Percentiles rank a stretch among this genome's conserved stretches.
phyloP scores from a whole-genome alignment of 306 rosid genomes.

The Begonia fuchsioides region DNA sequence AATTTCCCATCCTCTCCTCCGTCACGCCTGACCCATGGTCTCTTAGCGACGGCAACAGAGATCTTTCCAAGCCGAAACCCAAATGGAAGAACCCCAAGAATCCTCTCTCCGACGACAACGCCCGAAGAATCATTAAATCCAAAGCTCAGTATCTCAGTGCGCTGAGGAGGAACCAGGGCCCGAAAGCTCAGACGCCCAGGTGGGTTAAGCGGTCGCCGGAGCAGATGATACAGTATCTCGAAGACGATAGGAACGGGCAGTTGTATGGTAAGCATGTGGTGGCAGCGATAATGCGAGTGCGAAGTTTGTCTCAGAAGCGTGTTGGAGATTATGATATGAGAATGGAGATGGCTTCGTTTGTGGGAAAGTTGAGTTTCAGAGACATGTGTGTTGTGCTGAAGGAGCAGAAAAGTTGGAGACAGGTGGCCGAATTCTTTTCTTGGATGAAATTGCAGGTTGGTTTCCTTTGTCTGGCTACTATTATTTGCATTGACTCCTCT shows the following conservation, averaged over 20 bases:
- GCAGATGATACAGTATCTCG: conserved; percentile 74
- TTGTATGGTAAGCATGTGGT: conserved; percentile 73
- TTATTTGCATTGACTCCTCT: neutral
- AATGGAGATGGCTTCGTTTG: conserved; percentile 60
- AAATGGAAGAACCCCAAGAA: conserved; percentile 32
- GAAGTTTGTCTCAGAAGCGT: conserved; percentile 34
- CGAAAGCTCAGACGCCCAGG: conserved; percentile 64
- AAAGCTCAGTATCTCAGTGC: too few species aligned
- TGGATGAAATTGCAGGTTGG: conserved; percentile 97
- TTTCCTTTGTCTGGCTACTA: neutral
- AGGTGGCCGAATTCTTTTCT: conserved; percentile 61
- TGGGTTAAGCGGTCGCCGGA: conserved; percentile 88
- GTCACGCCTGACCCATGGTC: conserved; percentile 80
- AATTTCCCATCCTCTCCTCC: conserved; percentile 14
- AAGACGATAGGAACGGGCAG: conserved; percentile 61
- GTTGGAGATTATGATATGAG: conserved; percentile 53
- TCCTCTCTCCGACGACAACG: conserved; percentile 79
- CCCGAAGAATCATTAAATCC: conserved; percentile 75
- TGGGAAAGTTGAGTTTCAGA: conserved; percentile 54
- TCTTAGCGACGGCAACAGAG: conserved; percentile 29
- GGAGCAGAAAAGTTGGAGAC: conserved; percentile 89
- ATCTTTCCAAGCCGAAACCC: conserved; percentile 50
- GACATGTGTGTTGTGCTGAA: conserved; percentile 98
- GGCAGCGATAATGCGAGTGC: conserved; percentile 69
- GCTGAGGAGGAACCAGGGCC: conserved; percentile 76